Percentiles rank a stretch among this genome's conserved stretches.
phyloP scores from a whole-genome alignment of 1,284 basidiomycete species.

The Sanghuangporus weigelae region DNA sequence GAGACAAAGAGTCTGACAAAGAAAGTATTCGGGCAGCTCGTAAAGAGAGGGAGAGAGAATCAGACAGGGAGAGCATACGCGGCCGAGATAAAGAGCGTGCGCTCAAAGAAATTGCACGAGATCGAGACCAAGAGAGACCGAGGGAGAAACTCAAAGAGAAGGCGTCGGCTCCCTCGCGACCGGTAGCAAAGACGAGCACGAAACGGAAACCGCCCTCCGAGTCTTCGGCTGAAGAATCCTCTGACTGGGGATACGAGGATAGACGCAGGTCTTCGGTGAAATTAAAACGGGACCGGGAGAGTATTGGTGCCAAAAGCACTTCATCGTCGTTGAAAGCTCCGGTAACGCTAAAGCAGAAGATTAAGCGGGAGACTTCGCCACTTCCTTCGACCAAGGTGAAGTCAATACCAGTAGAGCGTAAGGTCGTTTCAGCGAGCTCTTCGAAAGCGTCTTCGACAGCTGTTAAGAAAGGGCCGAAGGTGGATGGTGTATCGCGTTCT shows the following conservation, averaged over 20 bases:
- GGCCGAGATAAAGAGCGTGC: conserved; percentile 22
- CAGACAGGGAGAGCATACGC: conserved; percentile 27
- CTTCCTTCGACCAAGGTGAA: conserved; percentile 22
- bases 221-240: conserved; percentile 12
- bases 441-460: neutral
- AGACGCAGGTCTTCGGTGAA: neutral
- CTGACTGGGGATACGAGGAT: conserved; percentile 15
- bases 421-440: neutral
- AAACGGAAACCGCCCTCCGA: conserved; percentile 1
- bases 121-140: conserved; percentile 33
- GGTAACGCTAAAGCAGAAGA: conserved; percentile 24
- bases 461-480: neutral
- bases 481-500: conserved; percentile 17
- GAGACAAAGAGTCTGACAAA: conserved; percentile 24
- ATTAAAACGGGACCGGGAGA: conserved; percentile 24
- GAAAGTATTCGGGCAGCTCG: conserved; percentile 28
- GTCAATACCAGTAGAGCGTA: conserved; percentile 18
- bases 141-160: conserved; percentile 23
- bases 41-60: conserved; percentile 23
- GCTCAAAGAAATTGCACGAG: conserved; percentile 22
- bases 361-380: conserved; percentile 32
- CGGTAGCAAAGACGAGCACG: neutral
- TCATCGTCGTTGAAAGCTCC: conserved; percentile 20
- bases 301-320: conserved; percentile 23
- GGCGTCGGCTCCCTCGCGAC: neutral